phyloP scores from a whole-genome alignment of 148 eudicot species.

The Diospyros lotus region DNA sequence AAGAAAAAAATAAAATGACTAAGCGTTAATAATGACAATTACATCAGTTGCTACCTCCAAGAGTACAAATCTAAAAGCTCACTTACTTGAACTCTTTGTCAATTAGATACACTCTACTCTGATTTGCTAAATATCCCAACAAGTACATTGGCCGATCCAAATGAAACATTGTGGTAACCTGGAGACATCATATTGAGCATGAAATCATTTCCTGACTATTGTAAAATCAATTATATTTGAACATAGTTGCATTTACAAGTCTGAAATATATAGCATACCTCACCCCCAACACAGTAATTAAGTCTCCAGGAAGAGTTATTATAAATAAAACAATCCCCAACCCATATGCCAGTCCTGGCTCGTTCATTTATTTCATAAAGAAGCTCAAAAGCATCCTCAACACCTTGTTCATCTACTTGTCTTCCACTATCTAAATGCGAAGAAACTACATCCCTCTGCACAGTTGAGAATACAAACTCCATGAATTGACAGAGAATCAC shows the following conservation, averaged over 20 bases:
- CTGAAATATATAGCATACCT: constrained; percentile 44
- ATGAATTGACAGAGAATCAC: too few species aligned
- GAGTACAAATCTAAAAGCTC: constrained; percentile 23
- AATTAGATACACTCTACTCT: constrained; percentile 85
- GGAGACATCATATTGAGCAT: constrained; percentile 8
- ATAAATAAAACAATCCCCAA: constrained; percentile 93
- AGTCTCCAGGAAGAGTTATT: constrained; percentile 92
- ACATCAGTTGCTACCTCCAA: neutral
- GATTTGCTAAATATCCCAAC: constrained; percentile 88
- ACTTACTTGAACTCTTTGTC: constrained; percentile 99
- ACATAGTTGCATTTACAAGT: neutral
- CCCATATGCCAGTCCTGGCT: constrained; percentile 92
- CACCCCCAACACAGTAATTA: constrained; percentile 97
- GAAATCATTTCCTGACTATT: neutral
- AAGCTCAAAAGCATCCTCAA: constrained; percentile 88
- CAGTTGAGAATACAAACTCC: neutral
- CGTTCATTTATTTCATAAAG: constrained; percentile 89
- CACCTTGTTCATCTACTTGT: constrained; percentile 77
- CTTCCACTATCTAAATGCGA: constrained; percentile 76
- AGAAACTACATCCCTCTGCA: constrained; percentile 88
- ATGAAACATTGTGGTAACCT: constrained; percentile 99
- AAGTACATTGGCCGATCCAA: constrained; percentile 97
- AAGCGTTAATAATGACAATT: too few species aligned
- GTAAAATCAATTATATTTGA: neutral
- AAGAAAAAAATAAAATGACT: neutral